Evolutionary conservation across 495 filamentous ascomycete genomes (phyloP).

Genomic region (Penicillium chermesinum): DNA sequence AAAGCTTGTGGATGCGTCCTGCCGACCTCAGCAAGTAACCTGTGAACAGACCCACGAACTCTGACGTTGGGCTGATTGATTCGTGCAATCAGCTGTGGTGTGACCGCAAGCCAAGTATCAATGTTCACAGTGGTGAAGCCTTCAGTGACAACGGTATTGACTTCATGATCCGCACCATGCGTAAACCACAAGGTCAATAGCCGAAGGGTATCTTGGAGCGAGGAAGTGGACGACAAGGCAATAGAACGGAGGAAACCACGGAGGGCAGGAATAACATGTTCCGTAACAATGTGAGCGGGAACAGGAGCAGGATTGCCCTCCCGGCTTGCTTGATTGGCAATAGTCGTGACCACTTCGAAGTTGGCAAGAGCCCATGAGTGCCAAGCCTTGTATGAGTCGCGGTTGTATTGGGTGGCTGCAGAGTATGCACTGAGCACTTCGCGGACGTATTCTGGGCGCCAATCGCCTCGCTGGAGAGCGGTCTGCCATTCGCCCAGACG

Average conservation of each 20-base stretch:
- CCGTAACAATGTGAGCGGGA: constrained; percentile 60
- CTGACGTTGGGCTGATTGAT: constrained; percentile 90
- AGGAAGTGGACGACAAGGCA: constrained; percentile 80
- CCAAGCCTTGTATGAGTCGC: constrained; percentile 97
- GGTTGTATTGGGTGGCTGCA: constrained; percentile 85
- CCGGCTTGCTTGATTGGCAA: constrained; percentile 56
- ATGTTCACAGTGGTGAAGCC: constrained; percentile 87
- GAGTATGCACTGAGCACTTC: constrained; percentile 78
- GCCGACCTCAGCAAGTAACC: constrained; percentile 84
- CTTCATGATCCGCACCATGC: constrained; percentile 81
- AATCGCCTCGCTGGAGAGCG: constrained; percentile 73
- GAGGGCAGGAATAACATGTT: constrained; percentile 91
- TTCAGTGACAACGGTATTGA: constrained; percentile 80
- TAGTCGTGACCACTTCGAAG: constrained; percentile 89
- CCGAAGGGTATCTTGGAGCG: constrained; percentile 89
- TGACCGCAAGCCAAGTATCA: constrained; percentile 97
- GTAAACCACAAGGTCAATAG: constrained; percentile 94
- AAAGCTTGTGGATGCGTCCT: constrained; percentile 93
- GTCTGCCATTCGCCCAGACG: constrained; percentile 96
- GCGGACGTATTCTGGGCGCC: constrained; percentile 65
- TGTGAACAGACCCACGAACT: constrained; percentile 84
- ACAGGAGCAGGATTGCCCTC: constrained; percentile 46
- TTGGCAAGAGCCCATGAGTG: constrained; percentile 99
- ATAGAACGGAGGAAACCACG: constrained; percentile 96
- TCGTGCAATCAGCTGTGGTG: constrained; percentile 91